A percentile compares a stretch with the other conserved stretches of the same genome.
Evolutionary conservation across 2,329 filamentous ascomycete genomes (phyloP).

Genomic region (Didymella exigua): DNA sequence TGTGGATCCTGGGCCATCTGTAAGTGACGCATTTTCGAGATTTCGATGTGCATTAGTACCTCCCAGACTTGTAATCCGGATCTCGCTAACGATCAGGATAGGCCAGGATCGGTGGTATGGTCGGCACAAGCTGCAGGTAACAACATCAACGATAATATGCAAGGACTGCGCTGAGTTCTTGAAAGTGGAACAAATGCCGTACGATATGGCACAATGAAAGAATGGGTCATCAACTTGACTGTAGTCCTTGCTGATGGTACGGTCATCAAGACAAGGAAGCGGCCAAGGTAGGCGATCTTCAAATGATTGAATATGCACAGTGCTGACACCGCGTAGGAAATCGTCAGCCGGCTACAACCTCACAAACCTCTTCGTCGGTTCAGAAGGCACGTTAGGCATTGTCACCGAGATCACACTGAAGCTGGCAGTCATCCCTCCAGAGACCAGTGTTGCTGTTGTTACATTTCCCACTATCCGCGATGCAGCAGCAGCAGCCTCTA

Average conservation of each 20-base stretch:
- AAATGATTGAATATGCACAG: background rate
- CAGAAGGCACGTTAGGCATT: slow-evolving; percentile 79
- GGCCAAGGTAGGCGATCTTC: slow-evolving; percentile 61
- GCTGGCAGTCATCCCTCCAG: slow-evolving; percentile 75
- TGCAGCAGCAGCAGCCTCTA: slow-evolving; percentile 74
- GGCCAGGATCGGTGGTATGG: slow-evolving; percentile 83
- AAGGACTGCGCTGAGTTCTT: slow-evolving; percentile 17
- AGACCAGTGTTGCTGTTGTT: slow-evolving; percentile 78
- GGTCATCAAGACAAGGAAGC: slow-evolving; percentile 75
- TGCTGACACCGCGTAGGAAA: slow-evolving; percentile 55
- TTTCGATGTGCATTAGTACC: slow-evolving; percentile 16
- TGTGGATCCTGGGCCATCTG: slow-evolving; percentile 76
- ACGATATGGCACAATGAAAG: slow-evolving; percentile 84
- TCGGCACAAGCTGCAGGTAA: slow-evolving; percentile 70
- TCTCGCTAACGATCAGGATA: slow-evolving; percentile 32
- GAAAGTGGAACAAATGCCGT: slow-evolving; percentile 77
- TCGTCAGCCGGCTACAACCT: slow-evolving; percentile 84
- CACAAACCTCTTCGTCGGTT: slow-evolving; percentile 78
- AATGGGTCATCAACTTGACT: slow-evolving; percentile 83
- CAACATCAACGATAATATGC: background rate
- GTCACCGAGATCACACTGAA: slow-evolving; percentile 86
- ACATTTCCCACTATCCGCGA: slow-evolving; percentile 78
- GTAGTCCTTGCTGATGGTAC: slow-evolving; percentile 80
- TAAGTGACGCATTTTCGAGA: slow-evolving; percentile 26
- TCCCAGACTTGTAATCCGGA: slow-evolving; percentile 22